phyloP scores from a whole-genome alignment of 192 early-diverging fungal genomes.

The Podila epigama region DNA sequence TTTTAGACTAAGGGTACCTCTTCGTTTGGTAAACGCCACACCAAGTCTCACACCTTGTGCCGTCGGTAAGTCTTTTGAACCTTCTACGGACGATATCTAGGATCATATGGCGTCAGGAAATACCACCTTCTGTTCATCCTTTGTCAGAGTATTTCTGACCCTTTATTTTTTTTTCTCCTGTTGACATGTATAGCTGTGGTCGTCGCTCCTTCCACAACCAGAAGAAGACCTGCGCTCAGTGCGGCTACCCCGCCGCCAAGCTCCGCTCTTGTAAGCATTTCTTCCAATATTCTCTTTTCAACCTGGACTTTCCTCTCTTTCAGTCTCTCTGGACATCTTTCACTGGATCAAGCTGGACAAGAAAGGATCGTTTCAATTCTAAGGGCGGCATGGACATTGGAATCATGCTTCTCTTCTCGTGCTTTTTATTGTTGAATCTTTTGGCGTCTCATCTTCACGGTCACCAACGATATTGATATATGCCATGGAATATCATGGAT shows the following conservation, averaged over 20 bases:
- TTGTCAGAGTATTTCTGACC: neutral
- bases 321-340: too few relatives aligned
- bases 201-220: slow-evolving; percentile 98
- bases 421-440: too few relatives aligned
- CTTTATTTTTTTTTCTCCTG: neutral
- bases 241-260: slow-evolving; percentile 98
- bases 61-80: slow-evolving; percentile 74
- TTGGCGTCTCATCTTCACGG: too few relatives aligned
- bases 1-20: slow-evolving; percentile 96
- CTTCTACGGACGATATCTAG: too few relatives aligned
- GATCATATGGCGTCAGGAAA: neutral
- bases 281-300: neutral
- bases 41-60: slow-evolving; percentile 99
- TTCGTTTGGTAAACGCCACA: slow-evolving; percentile 99
- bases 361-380: too few relatives aligned
- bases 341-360: too few relatives aligned
- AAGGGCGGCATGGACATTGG: too few relatives aligned
- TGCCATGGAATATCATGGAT: too few relatives aligned
- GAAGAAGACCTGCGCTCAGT: slow-evolving; percentile 99
- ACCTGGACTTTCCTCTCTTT: neutral
- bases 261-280: slow-evolving; percentile 84
- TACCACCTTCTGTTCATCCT: neutral
- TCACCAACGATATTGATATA: too few relatives aligned
- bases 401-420: too few relatives aligned
- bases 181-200: slow-evolving; percentile 69